Conservation (phyloP, 805 yeast species). For the Pichia heedii region DNA sequence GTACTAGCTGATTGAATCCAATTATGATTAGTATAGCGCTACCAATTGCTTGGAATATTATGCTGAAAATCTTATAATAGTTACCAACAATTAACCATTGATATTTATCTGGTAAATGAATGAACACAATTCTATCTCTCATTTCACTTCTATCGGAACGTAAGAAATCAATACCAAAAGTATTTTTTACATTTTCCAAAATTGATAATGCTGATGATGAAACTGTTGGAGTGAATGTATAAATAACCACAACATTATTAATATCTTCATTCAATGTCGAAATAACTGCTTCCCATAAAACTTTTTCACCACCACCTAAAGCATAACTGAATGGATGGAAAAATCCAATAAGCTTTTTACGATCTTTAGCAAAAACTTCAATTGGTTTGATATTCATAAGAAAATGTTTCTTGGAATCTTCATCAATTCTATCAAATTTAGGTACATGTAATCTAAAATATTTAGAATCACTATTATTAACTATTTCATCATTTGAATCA, state of each 20-base stretch:
- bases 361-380: conserved; percentile 24
- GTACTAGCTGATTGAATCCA: conserved; percentile 58
- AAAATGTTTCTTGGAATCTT: conserved; percentile 13
- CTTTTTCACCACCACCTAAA: conserved; percentile 98
- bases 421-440: conserved; percentile 15
- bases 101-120: conserved; percentile 24
- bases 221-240: conserved; percentile 31
- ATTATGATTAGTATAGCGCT: conserved; percentile 59
- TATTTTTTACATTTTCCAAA: conserved; percentile 16
- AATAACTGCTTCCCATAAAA: conserved; percentile 87
- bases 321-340: conserved; percentile 95
- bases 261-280: conserved; percentile 47
- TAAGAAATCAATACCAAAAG: conserved; percentile 24
- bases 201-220: conserved; percentile 19
- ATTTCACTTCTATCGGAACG: conserved; percentile 7
- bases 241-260: conserved; percentile 53
- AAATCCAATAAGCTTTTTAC: conserved; percentile 60
- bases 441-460: conserved; percentile 20
- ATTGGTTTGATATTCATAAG: conserved; percentile 19
- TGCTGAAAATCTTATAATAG: conserved; percentile 72
- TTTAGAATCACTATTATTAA: conserved; percentile 11
- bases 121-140: conserved; percentile 24
- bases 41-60: conserved; percentile 83
- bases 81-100: conserved; percentile 56
- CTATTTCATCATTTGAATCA: background rate